A percentile compares a stretch with the other conserved stretches of the same genome.
phyloP scores from a whole-genome alignment of 1,139 yeast genomes.

The Schwanniomyces etchellsii region DNA sequence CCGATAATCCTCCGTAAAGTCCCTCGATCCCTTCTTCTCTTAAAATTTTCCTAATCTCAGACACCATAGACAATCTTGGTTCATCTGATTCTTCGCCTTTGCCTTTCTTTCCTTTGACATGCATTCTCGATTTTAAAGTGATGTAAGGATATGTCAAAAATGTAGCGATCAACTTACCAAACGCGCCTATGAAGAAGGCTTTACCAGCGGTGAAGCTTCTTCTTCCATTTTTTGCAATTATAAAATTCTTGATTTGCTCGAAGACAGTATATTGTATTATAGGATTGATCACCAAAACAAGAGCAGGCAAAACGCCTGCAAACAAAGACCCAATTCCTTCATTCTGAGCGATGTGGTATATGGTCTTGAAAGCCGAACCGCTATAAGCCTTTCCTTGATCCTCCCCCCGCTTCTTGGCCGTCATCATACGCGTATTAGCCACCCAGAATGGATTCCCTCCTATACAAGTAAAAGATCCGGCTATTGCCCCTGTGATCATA shows the following conservation, averaged over 20 bases:
- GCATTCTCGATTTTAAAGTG: slow-evolving; percentile 86
- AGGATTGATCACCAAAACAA: slow-evolving; percentile 81
- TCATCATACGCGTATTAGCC: slow-evolving; percentile 79
- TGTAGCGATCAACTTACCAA: slow-evolving; percentile 86
- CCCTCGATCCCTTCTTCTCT: slow-evolving; percentile 36
- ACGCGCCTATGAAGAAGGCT: slow-evolving; percentile 83
- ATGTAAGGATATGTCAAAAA: slow-evolving; percentile 85
- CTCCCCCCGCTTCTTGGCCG: slow-evolving; percentile 40
- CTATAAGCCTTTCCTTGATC: slow-evolving; percentile 15
- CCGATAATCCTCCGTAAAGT: slow-evolving; percentile 73
- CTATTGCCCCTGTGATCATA: slow-evolving; percentile 74
- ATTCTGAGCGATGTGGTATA: slow-evolving; percentile 56
- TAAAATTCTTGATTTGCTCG: slow-evolving; percentile 73
- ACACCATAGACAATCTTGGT: slow-evolving; percentile 33
- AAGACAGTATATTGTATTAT: slow-evolving; percentile 88
- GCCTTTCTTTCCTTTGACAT: slow-evolving; percentile 47
- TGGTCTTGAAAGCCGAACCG: slow-evolving; percentile 44
- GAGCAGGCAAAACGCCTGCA: slow-evolving; percentile 83
- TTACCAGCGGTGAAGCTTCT: slow-evolving; percentile 50
- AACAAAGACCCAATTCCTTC: slow-evolving; percentile 75
- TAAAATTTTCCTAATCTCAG: slow-evolving; percentile 26
- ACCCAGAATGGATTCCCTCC: slow-evolving; percentile 96
- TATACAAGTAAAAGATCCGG: slow-evolving; percentile 82
- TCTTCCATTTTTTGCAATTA: slow-evolving; percentile 49
- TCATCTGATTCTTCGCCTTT: slow-evolving; percentile 18